Evolutionary conservation across 1,139 yeast genomes (phyloP).

Genomic region (Lodderomyces beijingensis): DNA sequence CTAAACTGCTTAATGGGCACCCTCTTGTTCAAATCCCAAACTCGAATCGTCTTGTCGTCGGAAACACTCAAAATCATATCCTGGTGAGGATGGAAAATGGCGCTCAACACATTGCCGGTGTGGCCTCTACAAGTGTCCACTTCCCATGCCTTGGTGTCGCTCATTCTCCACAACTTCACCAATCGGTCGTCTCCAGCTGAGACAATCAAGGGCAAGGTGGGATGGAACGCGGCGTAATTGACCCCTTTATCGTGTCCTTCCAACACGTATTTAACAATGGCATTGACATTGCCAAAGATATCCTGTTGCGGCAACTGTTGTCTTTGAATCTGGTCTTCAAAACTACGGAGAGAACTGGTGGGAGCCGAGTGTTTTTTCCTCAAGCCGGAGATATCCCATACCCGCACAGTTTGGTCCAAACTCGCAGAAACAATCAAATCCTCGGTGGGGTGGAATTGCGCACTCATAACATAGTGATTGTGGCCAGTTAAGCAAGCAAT

Average conservation of each 20-base stretch:
- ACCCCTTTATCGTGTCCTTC: conserved; percentile 99
- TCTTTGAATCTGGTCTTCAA: conserved; percentile 77
- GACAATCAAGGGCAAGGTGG: conserved; percentile 89
- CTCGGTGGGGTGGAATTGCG: conserved; percentile 94
- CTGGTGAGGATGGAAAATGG: conserved; percentile 89
- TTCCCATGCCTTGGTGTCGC: conserved; percentile 98
- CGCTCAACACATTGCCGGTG: conserved; percentile 86
- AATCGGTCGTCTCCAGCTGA: conserved; percentile 97
- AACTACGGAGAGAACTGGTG: conserved; percentile 44
- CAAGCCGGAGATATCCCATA: conserved; percentile 96
- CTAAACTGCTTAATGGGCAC: conserved; percentile 92
- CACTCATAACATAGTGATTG: conserved; percentile 97
- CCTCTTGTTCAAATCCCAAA: conserved; percentile 95
- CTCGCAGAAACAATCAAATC: conserved; percentile 95
- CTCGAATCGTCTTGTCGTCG: conserved; percentile 95
- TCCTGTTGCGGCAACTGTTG: conserved; percentile 81
- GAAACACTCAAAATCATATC: conserved; percentile 90
- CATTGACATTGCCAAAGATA: conserved; percentile 90
- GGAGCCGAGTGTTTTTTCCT: conserved; percentile 96
- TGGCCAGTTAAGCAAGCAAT: conserved; percentile 97
- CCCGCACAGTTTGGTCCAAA: conserved; percentile 97
- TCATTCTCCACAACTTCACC: conserved; percentile 96
- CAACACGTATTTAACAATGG: conserved; percentile 89
- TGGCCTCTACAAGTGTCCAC: conserved; percentile 98
- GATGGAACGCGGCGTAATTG: conserved; percentile 98